Evolutionary conservation across 2,329 filamentous ascomycete species (phyloP), one percentile per base, ranked within the genome.

Genomic region (Bipolaris victoriae): DNA sequence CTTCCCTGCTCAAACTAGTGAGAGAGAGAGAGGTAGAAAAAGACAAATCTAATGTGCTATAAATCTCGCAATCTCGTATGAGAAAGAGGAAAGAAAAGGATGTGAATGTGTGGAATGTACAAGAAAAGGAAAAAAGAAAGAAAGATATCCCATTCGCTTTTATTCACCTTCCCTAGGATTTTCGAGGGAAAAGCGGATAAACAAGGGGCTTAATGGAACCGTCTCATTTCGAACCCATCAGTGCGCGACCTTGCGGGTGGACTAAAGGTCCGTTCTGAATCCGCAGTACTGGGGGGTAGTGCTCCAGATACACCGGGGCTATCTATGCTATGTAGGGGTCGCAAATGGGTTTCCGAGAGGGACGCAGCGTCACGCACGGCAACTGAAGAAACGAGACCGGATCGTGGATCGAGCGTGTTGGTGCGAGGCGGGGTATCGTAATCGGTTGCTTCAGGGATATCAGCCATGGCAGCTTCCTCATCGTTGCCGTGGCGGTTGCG

Each of bases 381-480:
- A 2, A 40, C 49, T 10, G 74, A 62, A 33, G 72, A 76, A 29
- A 75, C 45, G 11, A 72, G 45, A 1, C 74, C 75, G 40, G 65
- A 68, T n/a, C 75, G 69, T 0, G 73, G 71, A 60, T 77, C 75
- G 5, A 77, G 54, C 35, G 66, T 73, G 50, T 79, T 76, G 5
- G 61, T 62, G 13, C 49, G 36, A 1, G 65, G 63, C 11, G 65
- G 60, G 18, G 62, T 64, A 2, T 67, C 65, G 39, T 57, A 57
- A 1, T 49, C 55, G 2, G 15, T 7, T 1, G 52, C 60, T 44
- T 82, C 80, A 0, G 79, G 79, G 24, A 82, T 81, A 56, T 79
- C 78, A 9, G 76, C 80, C 60, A 82, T 79, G 52, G 80, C 81
- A 63, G 78, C 75, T 54, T 83, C 64, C 57, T 82, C 78, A 3